phyloP scores from a whole-genome alignment of 1,284 basidiomycete genomes.

The Tilletia walkeri region DNA sequence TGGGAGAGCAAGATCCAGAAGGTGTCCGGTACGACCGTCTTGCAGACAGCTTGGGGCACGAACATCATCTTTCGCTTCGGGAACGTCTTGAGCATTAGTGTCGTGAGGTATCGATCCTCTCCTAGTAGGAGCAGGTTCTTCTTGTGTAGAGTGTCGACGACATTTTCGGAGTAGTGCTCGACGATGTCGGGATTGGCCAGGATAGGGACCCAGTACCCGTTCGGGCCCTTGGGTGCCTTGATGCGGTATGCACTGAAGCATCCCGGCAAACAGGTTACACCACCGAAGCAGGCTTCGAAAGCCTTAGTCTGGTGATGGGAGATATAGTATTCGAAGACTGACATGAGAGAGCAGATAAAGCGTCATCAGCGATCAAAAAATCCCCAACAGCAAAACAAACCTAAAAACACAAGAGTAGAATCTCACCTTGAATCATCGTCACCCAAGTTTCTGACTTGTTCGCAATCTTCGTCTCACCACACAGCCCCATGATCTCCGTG shows the following conservation, averaged over 20 bases:
- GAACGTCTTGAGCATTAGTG: constrained; percentile 60
- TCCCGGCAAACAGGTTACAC: constrained; percentile 59
- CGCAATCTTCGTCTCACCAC: constrained; percentile 60
- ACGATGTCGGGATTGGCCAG: constrained; percentile 59
- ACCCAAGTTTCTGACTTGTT: constrained; percentile 60
- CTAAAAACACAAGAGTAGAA: not conserved
- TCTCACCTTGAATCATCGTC: constrained; percentile 59
- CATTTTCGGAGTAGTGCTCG: constrained; percentile 60
- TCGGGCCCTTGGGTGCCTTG: constrained; percentile 59
- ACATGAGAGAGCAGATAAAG: not conserved
- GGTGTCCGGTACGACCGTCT: constrained; percentile 60
- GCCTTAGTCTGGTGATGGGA: constrained; percentile 83
- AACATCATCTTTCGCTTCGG: constrained; percentile 60
- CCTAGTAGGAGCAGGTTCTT: constrained; percentile 60
- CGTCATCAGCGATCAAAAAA: not conserved
- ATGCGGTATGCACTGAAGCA: constrained; percentile 60
- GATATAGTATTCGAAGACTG: constrained; percentile 95
- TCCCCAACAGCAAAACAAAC: not conserved
- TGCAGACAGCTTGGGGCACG: constrained; percentile 59
- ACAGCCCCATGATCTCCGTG: constrained; percentile 60
- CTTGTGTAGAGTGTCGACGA: constrained; percentile 59
- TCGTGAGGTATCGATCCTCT: constrained; percentile 60
- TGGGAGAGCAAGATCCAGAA: constrained; percentile 59
- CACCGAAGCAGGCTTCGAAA: constrained; percentile 58
- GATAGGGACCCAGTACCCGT: constrained; percentile 59